Evolutionary conservation across 1,284 basidiomycete species (phyloP), one percentile per base, ranked within the genome.

Genomic region (Rhizoctonia solani): DNA sequence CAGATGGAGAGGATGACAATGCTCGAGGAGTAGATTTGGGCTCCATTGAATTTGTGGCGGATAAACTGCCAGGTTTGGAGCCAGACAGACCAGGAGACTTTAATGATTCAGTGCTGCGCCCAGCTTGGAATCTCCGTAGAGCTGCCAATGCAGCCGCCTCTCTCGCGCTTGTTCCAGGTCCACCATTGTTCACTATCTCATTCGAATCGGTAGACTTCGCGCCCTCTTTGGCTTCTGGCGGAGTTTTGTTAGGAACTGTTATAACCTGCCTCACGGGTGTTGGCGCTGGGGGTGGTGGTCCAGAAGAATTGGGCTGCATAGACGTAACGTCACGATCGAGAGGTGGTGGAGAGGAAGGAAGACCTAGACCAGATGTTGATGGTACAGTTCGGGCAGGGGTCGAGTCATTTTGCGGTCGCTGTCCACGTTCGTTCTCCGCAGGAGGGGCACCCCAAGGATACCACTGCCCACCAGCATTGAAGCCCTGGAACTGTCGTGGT

Each of bases 161-260:
- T 61, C 76, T 72, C 49, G 75, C 72, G 47, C 73, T 52, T 14
- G 44, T 29, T 6, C 50, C 27, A 53, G 25, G 27, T 66, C 32
- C 68, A n/a, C 25, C 49, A 54, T 27, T 65, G 25, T 71, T 58
- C 53, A 54, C 47, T 21, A 65, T 54, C 49, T 72, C 72, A 37
- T 44, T 16, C 39, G n/a, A n/a, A n/a, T 82, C 77, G 56, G 77
- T 79, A 50, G 82, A 69, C 11, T 81, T 80, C 9, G 81, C 81
- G 54, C 75, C 75, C 49, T 80, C 80, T 41, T 82, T 82, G 2
- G 80, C 81, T 71, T 81, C 82, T 59, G 79, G 72, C 29, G 82
- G 74, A 3, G 74, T 75, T 54, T 34, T 72, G 58, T 68, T 61
- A 59, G 47, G 56, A 46, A 68, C 65, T 44, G 66, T 70, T 53